Evolutionary conservation across 148 eudicot species (phyloP).

Genomic region (Talinum fruticosum): DNA sequence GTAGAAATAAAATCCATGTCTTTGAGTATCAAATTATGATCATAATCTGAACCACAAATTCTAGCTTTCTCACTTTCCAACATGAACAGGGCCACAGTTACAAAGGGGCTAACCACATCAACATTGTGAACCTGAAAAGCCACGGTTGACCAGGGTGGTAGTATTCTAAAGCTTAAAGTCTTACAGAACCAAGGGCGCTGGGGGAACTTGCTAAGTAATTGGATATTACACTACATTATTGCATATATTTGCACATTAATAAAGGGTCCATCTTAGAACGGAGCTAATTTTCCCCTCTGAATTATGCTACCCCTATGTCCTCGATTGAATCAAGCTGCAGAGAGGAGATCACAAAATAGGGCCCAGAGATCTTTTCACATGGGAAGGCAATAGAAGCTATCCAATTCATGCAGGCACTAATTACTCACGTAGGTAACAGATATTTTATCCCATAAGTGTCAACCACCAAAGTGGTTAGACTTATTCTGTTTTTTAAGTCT

Average conservation of each 20-base stretch:
- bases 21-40: background rate
- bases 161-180: background rate
- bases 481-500: background rate
- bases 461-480: background rate
- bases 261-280: background rate
- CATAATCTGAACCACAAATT: background rate
- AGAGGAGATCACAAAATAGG: background rate
- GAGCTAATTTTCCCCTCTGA: background rate
- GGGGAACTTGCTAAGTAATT: background rate
- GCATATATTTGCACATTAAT: background rate
- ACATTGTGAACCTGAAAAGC: background rate
- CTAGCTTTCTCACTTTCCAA: background rate
- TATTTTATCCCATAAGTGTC: constrained; percentile 13
- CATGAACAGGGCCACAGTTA: background rate
- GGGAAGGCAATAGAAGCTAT: background rate
- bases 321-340: background rate
- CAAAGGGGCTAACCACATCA: background rate
- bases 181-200: too few species aligned
- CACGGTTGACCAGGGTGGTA: background rate
- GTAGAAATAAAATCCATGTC: background rate
- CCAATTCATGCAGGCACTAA: background rate
- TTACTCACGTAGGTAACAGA: background rate
- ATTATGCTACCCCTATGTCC: background rate
- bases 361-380: constrained; percentile 12
- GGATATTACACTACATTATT: background rate